Conservation (phyloP, 176 grass and related monocot species). For the Musa schizocarpa region DNA sequence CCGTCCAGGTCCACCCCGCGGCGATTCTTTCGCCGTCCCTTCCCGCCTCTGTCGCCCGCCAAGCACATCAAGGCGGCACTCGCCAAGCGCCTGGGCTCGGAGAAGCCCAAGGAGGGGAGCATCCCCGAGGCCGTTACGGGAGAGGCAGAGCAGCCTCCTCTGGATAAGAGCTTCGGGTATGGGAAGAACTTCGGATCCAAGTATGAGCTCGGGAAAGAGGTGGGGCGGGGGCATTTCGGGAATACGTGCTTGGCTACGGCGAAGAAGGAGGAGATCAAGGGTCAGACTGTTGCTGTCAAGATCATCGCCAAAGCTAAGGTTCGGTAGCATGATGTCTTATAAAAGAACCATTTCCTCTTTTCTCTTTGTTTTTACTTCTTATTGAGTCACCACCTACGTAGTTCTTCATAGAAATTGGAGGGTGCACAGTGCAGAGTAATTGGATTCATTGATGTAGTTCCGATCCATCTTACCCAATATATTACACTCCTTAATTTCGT, state of each 20-base stretch:
- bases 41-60: constrained; percentile 59
- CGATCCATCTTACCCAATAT: too few relatives aligned
- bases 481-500: too few relatives aligned
- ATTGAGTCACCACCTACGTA: background rate
- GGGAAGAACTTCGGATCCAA: constrained; percentile 64
- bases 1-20: constrained; percentile 61
- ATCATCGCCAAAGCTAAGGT: constrained; percentile 97
- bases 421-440: background rate
- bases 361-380: background rate
- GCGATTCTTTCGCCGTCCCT: constrained; percentile 60
- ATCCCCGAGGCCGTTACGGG: constrained; percentile 20
- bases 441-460: background rate
- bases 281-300: constrained; percentile 81
- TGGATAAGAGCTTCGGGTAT: constrained; percentile 94
- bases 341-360: background rate
- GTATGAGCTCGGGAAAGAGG: constrained; percentile 93
- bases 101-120: constrained; percentile 5
- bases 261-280: constrained; percentile 79
- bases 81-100: constrained; percentile 19
- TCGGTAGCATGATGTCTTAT: background rate
- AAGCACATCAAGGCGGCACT: constrained; percentile 98
- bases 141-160: constrained; percentile 26
- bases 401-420: background rate
- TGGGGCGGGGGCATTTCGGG: constrained; percentile 88
- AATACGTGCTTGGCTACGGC: constrained; percentile 75